Evolutionary conservation across 108 stramenopile genomes (phyloP).

Genomic region (Chaetoceros tenuissimus): DNA sequence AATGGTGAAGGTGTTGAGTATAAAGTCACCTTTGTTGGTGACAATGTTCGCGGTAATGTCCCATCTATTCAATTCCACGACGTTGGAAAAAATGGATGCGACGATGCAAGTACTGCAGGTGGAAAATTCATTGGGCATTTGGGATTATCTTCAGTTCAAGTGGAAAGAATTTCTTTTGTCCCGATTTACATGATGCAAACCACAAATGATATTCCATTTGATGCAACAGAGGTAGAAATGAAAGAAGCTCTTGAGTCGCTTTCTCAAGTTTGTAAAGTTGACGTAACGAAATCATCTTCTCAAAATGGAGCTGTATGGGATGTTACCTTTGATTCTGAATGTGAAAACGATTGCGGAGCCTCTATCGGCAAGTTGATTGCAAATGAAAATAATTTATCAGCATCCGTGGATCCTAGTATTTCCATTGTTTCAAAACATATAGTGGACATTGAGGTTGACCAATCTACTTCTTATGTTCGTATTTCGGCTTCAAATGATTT

Average conservation of each 20-base stretch:
- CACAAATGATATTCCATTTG: constrained; percentile 48
- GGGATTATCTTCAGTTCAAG: constrained; percentile 19
- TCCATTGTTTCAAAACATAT: no score
- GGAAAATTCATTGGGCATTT: constrained; percentile 18
- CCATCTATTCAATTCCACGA: constrained; percentile 42
- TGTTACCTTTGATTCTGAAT: constrained; percentile 46
- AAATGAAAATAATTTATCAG: no score
- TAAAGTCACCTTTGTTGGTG: constrained; percentile 57
- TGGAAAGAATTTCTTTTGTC: constrained; percentile 27
- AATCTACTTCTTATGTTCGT: constrained; percentile 37
- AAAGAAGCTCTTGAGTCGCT: constrained; percentile 62
- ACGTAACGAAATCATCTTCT: constrained; percentile 36
- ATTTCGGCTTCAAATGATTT: constrained; percentile 51
- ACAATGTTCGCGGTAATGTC: constrained; percentile 60
- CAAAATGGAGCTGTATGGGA: constrained; percentile 56
- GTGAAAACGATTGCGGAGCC: no score
- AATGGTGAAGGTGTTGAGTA: constrained; percentile 34
- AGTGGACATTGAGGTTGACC: no score
- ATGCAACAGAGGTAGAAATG: constrained; percentile 53
- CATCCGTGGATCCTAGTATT: no score
- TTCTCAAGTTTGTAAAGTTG: constrained; percentile 46
- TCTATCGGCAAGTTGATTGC: no score
- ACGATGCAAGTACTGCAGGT: constrained; percentile 23
- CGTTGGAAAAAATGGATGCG: constrained; percentile 35
- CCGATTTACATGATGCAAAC: constrained; percentile 73